Conservation (phyloP, 2,329 filamentous ascomycete species). For the Pseudogymnoascus sp. region DNA sequence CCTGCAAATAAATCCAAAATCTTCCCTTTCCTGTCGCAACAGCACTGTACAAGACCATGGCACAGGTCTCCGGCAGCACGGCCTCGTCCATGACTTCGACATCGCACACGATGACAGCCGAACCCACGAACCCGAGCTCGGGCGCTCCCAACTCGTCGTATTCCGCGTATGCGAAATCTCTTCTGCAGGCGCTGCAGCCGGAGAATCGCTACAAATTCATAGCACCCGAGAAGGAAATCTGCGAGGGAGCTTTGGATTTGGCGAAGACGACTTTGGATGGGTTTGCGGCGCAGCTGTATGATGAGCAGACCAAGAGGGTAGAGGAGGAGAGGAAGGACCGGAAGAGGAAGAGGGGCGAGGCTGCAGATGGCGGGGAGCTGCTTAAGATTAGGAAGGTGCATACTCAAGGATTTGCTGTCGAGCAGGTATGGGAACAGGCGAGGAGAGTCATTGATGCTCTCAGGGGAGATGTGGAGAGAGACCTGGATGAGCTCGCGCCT, state of each 20-base stretch:
- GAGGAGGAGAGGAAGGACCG: conserved; percentile 66
- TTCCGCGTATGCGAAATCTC: conserved; percentile 30
- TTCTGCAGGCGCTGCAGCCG: conserved; percentile 23
- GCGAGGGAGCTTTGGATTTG: conserved; percentile 61
- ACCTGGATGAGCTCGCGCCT: conserved; percentile 30
- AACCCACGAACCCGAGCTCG: conserved; percentile 31
- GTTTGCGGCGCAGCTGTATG: conserved; percentile 65
- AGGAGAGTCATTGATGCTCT: conserved; percentile 69
- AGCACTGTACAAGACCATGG: conserved; percentile 3
- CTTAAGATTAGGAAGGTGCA: conserved; percentile 78
- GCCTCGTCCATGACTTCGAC: conserved; percentile 56
- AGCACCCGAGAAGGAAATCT: conserved; percentile 60
- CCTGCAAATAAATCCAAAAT: conserved; percentile 10
- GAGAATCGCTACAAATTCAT: conserved; percentile 49
- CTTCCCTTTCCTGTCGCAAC: conserved; percentile 6
- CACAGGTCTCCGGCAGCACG: conserved; percentile 33
- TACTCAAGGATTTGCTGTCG: conserved; percentile 75
- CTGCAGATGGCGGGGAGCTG: conserved; percentile 38
- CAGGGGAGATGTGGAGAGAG: conserved; percentile 44
- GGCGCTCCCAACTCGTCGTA: conserved; percentile 21
- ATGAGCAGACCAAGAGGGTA: conserved; percentile 61
- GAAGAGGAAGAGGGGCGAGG: conserved; percentile 54
- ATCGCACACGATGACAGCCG: conserved; percentile 54
- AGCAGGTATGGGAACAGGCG: conserved; percentile 92
- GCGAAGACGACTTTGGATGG: conserved; percentile 76